Conservation (phyloP, 352 stramenopile species). For the Pythium rhizo-oryzae region DNA sequence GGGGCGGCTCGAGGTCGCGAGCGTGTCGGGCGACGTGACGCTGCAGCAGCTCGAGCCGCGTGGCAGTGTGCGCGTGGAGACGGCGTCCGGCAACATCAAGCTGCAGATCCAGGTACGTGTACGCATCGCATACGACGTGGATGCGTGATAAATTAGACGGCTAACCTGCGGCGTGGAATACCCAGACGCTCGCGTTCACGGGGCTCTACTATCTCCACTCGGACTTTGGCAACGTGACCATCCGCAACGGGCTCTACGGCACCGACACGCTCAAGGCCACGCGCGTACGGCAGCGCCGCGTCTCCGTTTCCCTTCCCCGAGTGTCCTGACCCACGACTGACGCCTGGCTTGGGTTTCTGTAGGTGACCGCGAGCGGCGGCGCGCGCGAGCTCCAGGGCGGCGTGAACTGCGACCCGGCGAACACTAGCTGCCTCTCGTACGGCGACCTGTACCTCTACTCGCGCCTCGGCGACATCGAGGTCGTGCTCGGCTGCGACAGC, state of each 20-base stretch:
- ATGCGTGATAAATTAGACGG: no score
- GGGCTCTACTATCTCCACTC: conserved; percentile 73
- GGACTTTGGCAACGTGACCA: conserved; percentile 56
- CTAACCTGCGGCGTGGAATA: no score
- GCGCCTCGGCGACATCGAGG: conserved; percentile 62
- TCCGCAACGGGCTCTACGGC: conserved; percentile 60
- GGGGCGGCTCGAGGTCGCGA: conserved; percentile 65
- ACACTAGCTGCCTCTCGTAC: conserved; percentile 61
- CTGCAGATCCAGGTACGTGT: conserved; percentile 55
- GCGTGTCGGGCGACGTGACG: conserved; percentile 55
- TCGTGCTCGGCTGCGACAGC: conserved; percentile 70
- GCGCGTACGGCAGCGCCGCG: conserved; percentile 29
- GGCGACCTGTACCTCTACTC: conserved; percentile 66
- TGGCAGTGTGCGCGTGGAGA: conserved; percentile 65
- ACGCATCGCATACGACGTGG: no score
- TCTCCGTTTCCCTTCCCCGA: no score
- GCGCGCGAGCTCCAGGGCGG: conserved; percentile 50
- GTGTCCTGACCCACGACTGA: neutral
- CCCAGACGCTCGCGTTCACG: conserved; percentile 46
- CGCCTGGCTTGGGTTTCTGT: neutral
- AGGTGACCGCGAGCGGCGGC: conserved; percentile 14
- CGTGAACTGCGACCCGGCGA: conserved; percentile 66
- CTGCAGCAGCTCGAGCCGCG: conserved; percentile 51
- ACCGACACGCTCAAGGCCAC: conserved; percentile 44
- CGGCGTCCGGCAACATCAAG: conserved; percentile 60